phyloP scores from a whole-genome alignment of 805 yeast genomes.

The Lachancea thermotolerans region DNA sequence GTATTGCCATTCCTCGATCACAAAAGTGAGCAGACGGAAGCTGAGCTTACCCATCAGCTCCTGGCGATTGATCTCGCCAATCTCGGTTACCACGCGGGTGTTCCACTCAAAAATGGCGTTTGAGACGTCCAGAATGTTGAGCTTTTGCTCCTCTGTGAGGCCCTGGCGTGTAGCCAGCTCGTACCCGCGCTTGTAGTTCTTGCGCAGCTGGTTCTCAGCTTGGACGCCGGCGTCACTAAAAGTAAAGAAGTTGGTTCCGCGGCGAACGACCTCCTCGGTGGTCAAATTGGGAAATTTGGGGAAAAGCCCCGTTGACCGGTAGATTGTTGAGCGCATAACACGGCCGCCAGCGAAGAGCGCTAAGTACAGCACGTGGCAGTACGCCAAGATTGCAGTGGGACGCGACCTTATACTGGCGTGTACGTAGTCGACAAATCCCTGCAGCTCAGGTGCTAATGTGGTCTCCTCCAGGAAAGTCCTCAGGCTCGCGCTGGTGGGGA shows the following conservation, averaged over 20 bases:
- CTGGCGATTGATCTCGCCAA: slow-evolving; percentile 57
- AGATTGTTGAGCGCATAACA: slow-evolving; percentile 58
- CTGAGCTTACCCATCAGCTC: slow-evolving; percentile 50
- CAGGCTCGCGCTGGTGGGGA: slow-evolving; percentile 11
- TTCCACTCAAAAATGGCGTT: slow-evolving; percentile 59
- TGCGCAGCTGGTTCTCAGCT: slow-evolving; percentile 59
- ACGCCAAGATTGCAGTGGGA: slow-evolving; percentile 69
- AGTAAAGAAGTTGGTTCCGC: slow-evolving; percentile 60
- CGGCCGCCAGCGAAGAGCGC: slow-evolving; percentile 86
- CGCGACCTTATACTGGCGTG: slow-evolving; percentile 45
- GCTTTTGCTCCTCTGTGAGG: slow-evolving; percentile 65
- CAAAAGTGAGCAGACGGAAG: slow-evolving; percentile 40
- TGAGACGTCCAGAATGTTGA: slow-evolving; percentile 62
- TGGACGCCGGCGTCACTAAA: slow-evolving; percentile 53
- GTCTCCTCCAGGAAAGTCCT: slow-evolving; percentile 6
- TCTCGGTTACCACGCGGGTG: slow-evolving; percentile 53
- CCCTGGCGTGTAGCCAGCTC: slow-evolving; percentile 67
- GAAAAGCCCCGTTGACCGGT: slow-evolving; percentile 63
- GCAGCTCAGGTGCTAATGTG: slow-evolving; percentile 47
- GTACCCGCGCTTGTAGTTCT: slow-evolving; percentile 64
- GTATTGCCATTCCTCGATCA: slow-evolving; percentile 30
- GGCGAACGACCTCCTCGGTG: slow-evolving; percentile 52
- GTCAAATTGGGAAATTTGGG: slow-evolving; percentile 64
- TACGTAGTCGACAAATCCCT: slow-evolving; percentile 57
- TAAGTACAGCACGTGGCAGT: slow-evolving; percentile 77